Conservation (phyloP, 1,139 yeast genomes). For the Nakaseomyces uthaithaninus region DNA sequence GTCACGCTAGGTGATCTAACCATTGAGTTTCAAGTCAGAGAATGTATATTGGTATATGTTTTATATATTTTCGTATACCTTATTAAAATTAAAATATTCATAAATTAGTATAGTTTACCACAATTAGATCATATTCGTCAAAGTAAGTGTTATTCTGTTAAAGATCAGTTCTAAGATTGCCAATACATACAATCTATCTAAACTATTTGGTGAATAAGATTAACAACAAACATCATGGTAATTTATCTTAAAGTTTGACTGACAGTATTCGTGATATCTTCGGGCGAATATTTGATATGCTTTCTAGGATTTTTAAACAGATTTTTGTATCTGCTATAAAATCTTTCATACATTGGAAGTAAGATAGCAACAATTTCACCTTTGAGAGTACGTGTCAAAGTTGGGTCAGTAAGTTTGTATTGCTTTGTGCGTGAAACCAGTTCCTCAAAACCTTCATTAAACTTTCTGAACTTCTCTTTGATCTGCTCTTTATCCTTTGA, state of each 20-base stretch:
- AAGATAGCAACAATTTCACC: slow-evolving; percentile 44
- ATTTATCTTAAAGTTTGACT: slow-evolving; percentile 29
- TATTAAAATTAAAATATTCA: no score
- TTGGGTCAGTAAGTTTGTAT: slow-evolving; percentile 59
- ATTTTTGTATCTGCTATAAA: slow-evolving; percentile 40
- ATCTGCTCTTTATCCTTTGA: slow-evolving; percentile 74
- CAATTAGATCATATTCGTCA: no score
- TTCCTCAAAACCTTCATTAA: slow-evolving; percentile 77
- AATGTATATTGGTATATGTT: background rate
- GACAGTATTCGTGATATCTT: slow-evolving; percentile 26
- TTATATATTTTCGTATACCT: background rate
- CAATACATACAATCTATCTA: background rate
- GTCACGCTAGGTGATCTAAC: background rate
- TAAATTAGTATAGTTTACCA: no score
- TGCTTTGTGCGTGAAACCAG: slow-evolving; percentile 56
- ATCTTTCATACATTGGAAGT: slow-evolving; percentile 74
- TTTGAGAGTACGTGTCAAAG: slow-evolving; percentile 41
- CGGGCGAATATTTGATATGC: slow-evolving; percentile 38
- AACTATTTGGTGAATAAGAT: background rate
- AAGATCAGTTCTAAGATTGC: no score
- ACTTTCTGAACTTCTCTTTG: slow-evolving; percentile 75
- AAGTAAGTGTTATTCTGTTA: no score
- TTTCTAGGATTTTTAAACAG: slow-evolving; percentile 31
- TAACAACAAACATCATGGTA: background rate
- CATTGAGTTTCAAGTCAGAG: background rate